These are phyloP conservation scores for Ambrosia hybrid DNA, from an alignment of 140 eudicot genomes.

Conservation along the genomic window DNA sequence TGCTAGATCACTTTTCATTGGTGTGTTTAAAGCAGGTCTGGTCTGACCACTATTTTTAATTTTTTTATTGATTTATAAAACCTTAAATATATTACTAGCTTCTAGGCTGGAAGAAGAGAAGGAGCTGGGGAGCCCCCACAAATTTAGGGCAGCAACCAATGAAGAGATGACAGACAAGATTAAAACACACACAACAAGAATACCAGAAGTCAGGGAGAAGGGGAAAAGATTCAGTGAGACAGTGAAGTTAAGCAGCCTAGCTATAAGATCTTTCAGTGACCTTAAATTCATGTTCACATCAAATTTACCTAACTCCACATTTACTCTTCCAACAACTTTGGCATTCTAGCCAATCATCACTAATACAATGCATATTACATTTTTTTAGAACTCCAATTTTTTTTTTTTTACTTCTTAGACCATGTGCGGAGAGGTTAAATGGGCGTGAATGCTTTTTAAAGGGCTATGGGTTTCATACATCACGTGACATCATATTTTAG, in stretches of 20 bases:
- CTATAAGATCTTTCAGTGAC: constrained; percentile 36
- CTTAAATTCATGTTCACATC: constrained; percentile 37
- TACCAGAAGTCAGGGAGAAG: constrained; percentile 31
- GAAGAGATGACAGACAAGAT: constrained; percentile 38
- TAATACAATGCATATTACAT: not conserved
- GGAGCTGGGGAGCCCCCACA: constrained; percentile 32
- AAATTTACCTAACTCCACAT: constrained; percentile 24
- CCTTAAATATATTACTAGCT: constrained; percentile 13
- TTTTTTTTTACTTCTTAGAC: no score
- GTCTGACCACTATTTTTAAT: constrained; percentile 10
- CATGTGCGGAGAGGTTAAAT: no score
- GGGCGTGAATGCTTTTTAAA: no score
- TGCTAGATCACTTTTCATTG: constrained; percentile 8
- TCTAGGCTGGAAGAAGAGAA: constrained; percentile 9
- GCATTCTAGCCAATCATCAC: constrained; percentile 11
- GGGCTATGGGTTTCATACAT: no score
- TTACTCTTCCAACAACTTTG: constrained; percentile 15
- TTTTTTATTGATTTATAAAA: constrained; percentile 5
- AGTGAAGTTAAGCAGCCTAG: constrained; percentile 36
- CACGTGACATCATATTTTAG: no score
- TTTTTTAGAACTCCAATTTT: no score
- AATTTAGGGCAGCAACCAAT: constrained; percentile 34
- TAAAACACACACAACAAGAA: constrained; percentile 39
- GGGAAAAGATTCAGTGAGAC: constrained; percentile 27
- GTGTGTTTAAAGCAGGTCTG: not conserved